Evolutionary conservation across 2,329 filamentous ascomycete genomes (phyloP).

Genomic region (Penicillium sp.): DNA sequence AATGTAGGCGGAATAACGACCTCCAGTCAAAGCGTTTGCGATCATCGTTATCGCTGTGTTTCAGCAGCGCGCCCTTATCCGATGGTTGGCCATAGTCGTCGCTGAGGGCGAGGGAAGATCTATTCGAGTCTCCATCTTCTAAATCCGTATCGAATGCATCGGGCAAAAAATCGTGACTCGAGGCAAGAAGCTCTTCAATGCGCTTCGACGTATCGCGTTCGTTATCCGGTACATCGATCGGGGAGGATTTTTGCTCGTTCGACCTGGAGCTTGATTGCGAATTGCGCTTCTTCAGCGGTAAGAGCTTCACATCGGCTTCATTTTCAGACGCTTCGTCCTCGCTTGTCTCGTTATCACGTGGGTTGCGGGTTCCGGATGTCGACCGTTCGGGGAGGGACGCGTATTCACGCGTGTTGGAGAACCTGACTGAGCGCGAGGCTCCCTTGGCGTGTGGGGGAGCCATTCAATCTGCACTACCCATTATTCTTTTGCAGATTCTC

Average conservation of each 20-base stretch:
- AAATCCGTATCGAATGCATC: constrained; percentile 24
- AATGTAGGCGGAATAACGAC: constrained; percentile 12
- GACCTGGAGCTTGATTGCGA: constrained; percentile 3
- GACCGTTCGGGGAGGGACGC: constrained; percentile 1
- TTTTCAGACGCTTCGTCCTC: constrained; percentile 13
- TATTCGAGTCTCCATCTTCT: constrained; percentile 16
- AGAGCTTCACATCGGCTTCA: constrained; percentile 17
- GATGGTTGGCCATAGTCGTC: constrained; percentile 21
- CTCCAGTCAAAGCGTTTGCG: constrained; percentile 3
- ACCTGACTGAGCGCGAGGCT: background rate
- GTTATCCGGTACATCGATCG: constrained; percentile 6
- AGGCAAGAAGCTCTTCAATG: constrained; percentile 19
- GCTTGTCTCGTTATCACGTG: constrained; percentile 3
- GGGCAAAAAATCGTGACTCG: constrained; percentile 11
- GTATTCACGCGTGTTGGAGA: constrained; percentile 2
- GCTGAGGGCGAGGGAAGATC: constrained; percentile 9
- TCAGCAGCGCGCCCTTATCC: constrained; percentile 5
- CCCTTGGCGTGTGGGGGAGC: constrained; percentile 2
- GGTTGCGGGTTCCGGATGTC: background rate
- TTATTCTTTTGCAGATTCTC: background rate
- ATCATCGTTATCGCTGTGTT: background rate
- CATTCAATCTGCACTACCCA: constrained; percentile 6
- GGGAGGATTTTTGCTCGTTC: background rate
- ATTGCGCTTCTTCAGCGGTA: constrained; percentile 7
- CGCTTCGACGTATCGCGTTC: constrained; percentile 16